A percentile compares a stretch with the other conserved stretches of the same genome.
These are phyloP conservation scores for Rosa chinensis DNA, from an alignment of 306 rosid species.

Conservation along the genomic window DNA sequence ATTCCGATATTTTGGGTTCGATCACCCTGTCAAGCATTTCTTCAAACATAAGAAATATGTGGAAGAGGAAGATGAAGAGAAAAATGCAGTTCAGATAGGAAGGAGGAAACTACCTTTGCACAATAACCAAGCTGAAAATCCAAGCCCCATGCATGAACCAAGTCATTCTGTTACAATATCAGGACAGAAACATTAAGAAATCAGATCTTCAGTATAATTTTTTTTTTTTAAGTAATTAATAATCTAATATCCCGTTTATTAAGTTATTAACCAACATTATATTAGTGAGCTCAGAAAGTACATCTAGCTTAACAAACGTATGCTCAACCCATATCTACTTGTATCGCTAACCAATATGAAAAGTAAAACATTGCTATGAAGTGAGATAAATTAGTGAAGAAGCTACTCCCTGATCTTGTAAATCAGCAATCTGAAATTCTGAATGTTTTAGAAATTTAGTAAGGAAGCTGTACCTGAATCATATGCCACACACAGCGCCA, in stretches of 20 bases:
- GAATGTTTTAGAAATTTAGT: not conserved
- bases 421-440: not conserved
- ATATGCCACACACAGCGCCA: conserved; percentile 52
- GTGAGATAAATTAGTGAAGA: not conserved
- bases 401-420: not conserved
- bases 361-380: not conserved
- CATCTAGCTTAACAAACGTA: not conserved
- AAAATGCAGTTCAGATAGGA: not conserved
- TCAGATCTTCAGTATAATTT: too few relatives aligned
- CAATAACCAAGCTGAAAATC: conserved; percentile 51
- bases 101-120: conserved; percentile 30
- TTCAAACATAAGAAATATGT: conserved; percentile 1
- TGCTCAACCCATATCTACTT: not conserved
- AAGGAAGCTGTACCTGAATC: conserved; percentile 37
- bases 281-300: not conserved
- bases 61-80: not conserved
- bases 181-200: not conserved
- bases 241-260: not conserved
- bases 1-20: conserved; percentile 43
- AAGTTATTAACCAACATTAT: not conserved
- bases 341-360: not conserved
- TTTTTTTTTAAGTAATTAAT: not conserved
- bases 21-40: conserved; percentile 40
- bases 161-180: conserved; percentile 38
- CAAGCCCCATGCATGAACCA: conserved; percentile 56